A percentile compares a stretch with the other conserved stretches of the same genome.
Evolutionary conservation across 2,329 filamentous ascomycete genomes (phyloP).

Genomic region (Xylariaceae sp.): DNA sequence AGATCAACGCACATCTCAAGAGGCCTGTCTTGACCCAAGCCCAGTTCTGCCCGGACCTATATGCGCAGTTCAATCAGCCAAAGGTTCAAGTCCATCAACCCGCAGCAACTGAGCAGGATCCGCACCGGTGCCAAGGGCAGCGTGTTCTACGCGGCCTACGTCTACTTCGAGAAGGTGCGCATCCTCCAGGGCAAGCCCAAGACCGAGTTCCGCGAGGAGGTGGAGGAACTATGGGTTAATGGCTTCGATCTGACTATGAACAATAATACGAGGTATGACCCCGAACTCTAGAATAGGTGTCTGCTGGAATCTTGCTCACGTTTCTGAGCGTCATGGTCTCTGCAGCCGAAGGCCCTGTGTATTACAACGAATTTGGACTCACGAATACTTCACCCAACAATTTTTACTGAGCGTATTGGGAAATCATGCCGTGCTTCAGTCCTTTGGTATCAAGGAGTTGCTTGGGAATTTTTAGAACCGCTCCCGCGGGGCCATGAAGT

Average conservation of each 20-base stretch:
- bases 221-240: conserved; percentile 34
- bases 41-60: conserved; percentile 41
- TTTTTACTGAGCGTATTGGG: too few relatives aligned
- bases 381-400: too few relatives aligned
- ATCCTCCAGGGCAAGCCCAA: conserved; percentile 49
- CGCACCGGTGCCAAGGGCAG: conserved; percentile 40
- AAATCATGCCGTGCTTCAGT: too few relatives aligned
- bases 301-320: too few relatives aligned
- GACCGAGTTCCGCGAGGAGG: conserved; percentile 42
- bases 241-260: conserved; percentile 5
- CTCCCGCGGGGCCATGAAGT: too few relatives aligned
- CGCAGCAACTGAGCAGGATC: conserved; percentile 44
- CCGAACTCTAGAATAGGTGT: too few relatives aligned
- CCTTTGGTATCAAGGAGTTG: too few relatives aligned
- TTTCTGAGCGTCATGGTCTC: too few relatives aligned
- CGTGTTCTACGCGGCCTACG: conserved; percentile 51
- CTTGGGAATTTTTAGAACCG: too few relatives aligned
- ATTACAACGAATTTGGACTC: too few relatives aligned
- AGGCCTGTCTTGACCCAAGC: conserved; percentile 43
- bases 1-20: conserved; percentile 50
- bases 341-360: too few relatives aligned
- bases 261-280: background rate
- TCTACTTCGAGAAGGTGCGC: conserved; percentile 57
- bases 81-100: conserved; percentile 25
- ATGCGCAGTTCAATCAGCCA: conserved; percentile 30